Evolutionary conservation across 2,329 filamentous ascomycete species (phyloP).

Genomic region (Diaporthe vaccinii): DNA sequence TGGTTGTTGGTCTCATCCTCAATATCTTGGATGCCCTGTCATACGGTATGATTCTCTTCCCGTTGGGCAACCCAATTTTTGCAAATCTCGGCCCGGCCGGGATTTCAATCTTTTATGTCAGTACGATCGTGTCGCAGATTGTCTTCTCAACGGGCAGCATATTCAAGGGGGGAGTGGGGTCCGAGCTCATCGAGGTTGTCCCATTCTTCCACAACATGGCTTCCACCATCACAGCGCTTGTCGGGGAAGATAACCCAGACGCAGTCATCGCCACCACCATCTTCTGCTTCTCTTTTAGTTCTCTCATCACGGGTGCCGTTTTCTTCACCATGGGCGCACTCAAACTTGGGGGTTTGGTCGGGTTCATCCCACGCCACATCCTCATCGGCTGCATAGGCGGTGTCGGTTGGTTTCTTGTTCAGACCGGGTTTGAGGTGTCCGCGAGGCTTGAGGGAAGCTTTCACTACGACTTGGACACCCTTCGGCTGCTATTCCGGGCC

Average conservation of each 20-base stretch:
- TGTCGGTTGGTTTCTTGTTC: slow-evolving; percentile 93
- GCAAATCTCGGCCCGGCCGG: slow-evolving; percentile 89
- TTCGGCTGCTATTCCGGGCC: slow-evolving; percentile 78
- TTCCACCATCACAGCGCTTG: slow-evolving; percentile 81
- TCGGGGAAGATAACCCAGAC: slow-evolving; percentile 85
- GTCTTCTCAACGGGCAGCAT: slow-evolving; percentile 89
- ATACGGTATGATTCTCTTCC: slow-evolving; percentile 97
- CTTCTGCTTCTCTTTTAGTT: slow-evolving; percentile 89
- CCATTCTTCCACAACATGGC: slow-evolving; percentile 99
- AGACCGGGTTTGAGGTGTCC: slow-evolving; percentile 94
- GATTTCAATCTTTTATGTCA: slow-evolving; percentile 99
- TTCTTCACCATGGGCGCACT: slow-evolving; percentile 93
- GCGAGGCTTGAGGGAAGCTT: slow-evolving; percentile 89
- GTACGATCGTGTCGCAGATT: slow-evolving; percentile 93
- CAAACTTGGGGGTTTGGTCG: slow-evolving; percentile 90
- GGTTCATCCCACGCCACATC: slow-evolving; percentile 97
- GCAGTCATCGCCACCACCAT: slow-evolving; percentile 96
- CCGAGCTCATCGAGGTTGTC: slow-evolving; percentile 98
- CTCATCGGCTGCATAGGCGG: slow-evolving; percentile 97
- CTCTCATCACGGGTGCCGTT: slow-evolving; percentile 88
- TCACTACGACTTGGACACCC: slow-evolving; percentile 82
- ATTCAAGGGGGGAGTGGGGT: slow-evolving; percentile 92
- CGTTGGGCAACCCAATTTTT: slow-evolving; percentile 88
- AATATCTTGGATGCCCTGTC: slow-evolving; percentile 96
- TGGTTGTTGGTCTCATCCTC: slow-evolving; percentile 87